These are phyloP conservation scores for Alloascoidea africana DNA, from an alignment of 805 yeast species.

Conservation along the genomic window DNA sequence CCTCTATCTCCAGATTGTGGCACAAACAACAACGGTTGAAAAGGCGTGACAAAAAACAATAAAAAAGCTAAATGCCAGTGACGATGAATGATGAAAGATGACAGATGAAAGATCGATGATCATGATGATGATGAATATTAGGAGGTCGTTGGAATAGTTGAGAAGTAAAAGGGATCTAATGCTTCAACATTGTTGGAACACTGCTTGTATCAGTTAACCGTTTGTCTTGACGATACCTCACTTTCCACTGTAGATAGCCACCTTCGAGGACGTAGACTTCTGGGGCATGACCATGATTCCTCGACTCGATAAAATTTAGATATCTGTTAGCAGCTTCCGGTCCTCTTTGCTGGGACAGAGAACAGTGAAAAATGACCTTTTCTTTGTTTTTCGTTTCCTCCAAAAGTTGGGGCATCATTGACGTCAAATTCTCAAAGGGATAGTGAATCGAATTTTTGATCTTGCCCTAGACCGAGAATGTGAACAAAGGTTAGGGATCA, in stretches of 20 bases:
- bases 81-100: no score
- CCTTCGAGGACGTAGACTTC: constrained; percentile 63
- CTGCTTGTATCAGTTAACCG: constrained; percentile 59
- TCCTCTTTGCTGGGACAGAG: constrained; percentile 82
- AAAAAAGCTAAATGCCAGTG: no score
- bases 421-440: constrained; percentile 32
- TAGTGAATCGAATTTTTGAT: constrained; percentile 37
- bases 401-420: constrained; percentile 23
- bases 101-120: no score
- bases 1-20: no score
- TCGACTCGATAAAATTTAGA: constrained; percentile 10
- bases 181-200: no score
- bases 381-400: constrained; percentile 20
- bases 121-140: no score
- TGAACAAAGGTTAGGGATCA: no score
- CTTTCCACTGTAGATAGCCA: constrained; percentile 81
- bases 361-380: constrained; percentile 79
- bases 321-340: constrained; percentile 65
- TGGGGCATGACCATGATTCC: constrained; percentile 19
- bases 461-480: constrained; percentile 43
- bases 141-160: no score
- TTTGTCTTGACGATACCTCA: constrained; percentile 49
- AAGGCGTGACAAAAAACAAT: no score
- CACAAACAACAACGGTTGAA: no score
- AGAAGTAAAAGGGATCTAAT: no score